Conservation (phyloP, 768 basidiomycete genomes). For the Russula lepida region DNA sequence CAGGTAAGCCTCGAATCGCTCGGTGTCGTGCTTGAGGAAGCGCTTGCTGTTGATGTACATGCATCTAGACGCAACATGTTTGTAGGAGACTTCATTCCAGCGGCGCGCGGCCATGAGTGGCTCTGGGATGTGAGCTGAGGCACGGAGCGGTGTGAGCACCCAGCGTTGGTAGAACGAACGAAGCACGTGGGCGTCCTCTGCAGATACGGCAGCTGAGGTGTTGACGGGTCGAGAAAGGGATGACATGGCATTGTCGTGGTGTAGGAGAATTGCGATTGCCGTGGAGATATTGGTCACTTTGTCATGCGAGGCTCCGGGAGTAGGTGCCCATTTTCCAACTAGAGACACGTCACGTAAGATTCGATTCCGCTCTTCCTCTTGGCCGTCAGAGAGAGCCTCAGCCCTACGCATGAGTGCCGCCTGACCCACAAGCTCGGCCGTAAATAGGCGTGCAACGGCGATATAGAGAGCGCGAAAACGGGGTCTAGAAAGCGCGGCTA, state of each 20-base stretch:
- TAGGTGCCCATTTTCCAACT: constrained; percentile 66
- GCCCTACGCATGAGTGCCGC: constrained; percentile 33
- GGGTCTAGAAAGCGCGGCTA: constrained; percentile 36
- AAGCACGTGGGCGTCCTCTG: constrained; percentile 30
- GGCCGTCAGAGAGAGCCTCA: constrained; percentile 28
- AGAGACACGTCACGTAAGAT: constrained; percentile 43
- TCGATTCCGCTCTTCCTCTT: constrained; percentile 20
- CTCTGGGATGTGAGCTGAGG: constrained; percentile 41
- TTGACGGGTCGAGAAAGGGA: constrained; percentile 16
- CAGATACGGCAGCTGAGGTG: constrained; percentile 28
- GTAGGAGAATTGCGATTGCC: constrained; percentile 49
- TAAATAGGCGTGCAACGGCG: constrained; percentile 52
- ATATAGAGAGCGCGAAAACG: constrained; percentile 58
- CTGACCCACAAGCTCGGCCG: constrained; percentile 44
- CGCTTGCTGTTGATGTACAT: constrained; percentile 49
- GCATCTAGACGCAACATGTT: constrained; percentile 49
- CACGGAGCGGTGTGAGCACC: constrained; percentile 50
- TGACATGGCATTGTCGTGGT: constrained; percentile 27
- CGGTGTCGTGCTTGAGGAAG: constrained; percentile 52
- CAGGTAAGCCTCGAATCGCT: constrained; percentile 53
- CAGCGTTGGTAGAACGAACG: constrained; percentile 53
- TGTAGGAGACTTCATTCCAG: constrained; percentile 51
- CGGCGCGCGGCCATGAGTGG: constrained; percentile 51
- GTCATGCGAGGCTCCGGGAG: constrained; percentile 51
- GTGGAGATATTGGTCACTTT: constrained; percentile 55